A percentile compares a stretch with the other conserved stretches of the same genome.
Conservation (phyloP, 164 flowering plant species). For the Nymphaea colorata region DNA sequence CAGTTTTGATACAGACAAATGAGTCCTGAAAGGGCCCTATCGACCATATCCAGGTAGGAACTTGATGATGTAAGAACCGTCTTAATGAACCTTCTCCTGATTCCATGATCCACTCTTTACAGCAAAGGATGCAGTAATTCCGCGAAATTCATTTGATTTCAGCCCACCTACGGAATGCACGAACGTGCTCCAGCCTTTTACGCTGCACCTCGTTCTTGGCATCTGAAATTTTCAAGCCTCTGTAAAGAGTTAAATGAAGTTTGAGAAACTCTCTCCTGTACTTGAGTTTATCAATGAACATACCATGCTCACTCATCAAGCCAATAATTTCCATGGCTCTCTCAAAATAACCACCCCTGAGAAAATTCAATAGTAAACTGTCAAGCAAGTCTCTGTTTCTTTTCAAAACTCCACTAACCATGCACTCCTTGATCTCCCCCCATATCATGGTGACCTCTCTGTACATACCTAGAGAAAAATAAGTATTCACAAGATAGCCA, state of each 20-base stretch:
- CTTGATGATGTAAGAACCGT: too few relatives aligned
- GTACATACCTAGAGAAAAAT: conserved; percentile 50
- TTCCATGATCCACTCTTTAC: too few relatives aligned
- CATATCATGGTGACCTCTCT: conserved; percentile 72
- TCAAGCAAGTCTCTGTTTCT: conserved; percentile 49
- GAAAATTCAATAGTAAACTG: conserved; percentile 44
- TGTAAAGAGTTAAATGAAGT: conserved; percentile 64
- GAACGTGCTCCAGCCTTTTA: conserved; percentile 54
- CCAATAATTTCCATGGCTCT: conserved; percentile 66
- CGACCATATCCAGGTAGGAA: too few relatives aligned
- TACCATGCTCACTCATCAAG: conserved; percentile 31
- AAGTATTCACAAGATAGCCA: conserved; percentile 33
- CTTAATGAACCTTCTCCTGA: too few relatives aligned
- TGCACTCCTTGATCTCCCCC: conserved; percentile 76
- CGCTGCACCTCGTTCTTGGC: conserved; percentile 60
- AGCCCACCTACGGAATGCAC: conserved; percentile 53
- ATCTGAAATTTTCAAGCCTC: conserved; percentile 37
- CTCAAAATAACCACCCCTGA: conserved; percentile 85
- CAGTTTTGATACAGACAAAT: too few relatives aligned
- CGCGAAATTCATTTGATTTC: conserved; percentile 4
- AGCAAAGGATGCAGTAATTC: too few relatives aligned
- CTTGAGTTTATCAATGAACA: conserved; percentile 58
- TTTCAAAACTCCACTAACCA: conserved; percentile 19
- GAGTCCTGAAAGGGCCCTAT: too few relatives aligned
- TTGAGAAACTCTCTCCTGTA: conserved; percentile 55